phyloP scores from a whole-genome alignment of 2,329 filamentous ascomycete species.

The Pseudopyrenochaeta lycopersici region DNA sequence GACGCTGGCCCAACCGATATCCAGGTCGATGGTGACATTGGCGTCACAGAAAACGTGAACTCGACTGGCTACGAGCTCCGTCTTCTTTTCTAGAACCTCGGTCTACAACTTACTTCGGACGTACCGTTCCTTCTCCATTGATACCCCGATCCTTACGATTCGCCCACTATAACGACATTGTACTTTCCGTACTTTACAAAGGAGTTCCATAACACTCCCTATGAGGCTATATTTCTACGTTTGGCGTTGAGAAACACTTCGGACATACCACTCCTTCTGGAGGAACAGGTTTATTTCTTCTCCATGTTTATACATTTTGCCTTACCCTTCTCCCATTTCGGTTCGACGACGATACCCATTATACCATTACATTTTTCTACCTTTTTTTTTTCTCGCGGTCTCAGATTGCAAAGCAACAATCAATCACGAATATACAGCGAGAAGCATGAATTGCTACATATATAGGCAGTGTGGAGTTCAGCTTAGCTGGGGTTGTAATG shows the following conservation, averaged over 20 bases:
- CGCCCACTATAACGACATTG: conserved; percentile 41
- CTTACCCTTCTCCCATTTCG: conserved; percentile 31
- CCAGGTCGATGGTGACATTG: conserved; percentile 59
- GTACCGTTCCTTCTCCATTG: conserved; percentile 11
- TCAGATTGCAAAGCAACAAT: conserved; percentile 35
- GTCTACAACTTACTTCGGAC: conserved; percentile 2
- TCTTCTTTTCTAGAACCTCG: conserved; percentile 54
- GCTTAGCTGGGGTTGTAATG: conserved; percentile 23
- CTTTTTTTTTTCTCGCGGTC: conserved; percentile 31
- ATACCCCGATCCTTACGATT: conserved; percentile 24
- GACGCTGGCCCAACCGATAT: conserved; percentile 58
- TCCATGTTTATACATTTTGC: conserved; percentile 29
- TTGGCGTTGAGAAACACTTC: conserved; percentile 31
- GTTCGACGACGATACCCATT: conserved; percentile 51
- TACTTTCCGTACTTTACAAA: conserved; percentile 41
- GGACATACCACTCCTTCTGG: conserved; percentile 39
- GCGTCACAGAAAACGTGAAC: conserved; percentile 53
- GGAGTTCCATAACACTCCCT: conserved; percentile 16
- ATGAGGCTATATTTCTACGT: conserved; percentile 23
- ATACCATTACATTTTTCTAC: conserved; percentile 35
- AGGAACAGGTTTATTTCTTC: conserved; percentile 29
- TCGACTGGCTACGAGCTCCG: conserved; percentile 60
- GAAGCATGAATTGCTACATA: conserved; percentile 20
- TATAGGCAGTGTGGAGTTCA: conserved; percentile 22
- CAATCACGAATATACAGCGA: conserved; percentile 27